phyloP scores from a whole-genome alignment of 2,329 filamentous ascomycete species.

The Trichoderma simmonsii region DNA sequence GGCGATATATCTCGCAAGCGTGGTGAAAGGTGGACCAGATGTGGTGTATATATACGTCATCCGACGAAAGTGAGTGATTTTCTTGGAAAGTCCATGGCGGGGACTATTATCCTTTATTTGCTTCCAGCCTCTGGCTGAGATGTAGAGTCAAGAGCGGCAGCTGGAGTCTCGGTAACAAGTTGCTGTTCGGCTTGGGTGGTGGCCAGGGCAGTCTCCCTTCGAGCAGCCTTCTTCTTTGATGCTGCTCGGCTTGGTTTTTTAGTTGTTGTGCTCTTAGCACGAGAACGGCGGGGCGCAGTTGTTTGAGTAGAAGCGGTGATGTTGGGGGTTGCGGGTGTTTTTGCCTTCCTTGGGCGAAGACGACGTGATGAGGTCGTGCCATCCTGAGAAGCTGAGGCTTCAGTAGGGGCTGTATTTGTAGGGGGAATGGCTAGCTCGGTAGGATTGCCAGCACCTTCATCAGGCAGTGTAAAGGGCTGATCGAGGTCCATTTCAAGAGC shows the following conservation, averaged over 20 bases:
- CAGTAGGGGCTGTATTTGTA: neutral
- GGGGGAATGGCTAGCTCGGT: neutral
- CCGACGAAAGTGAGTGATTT: neutral
- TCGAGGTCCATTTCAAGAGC: neutral
- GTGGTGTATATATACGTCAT: constrained; percentile 14
- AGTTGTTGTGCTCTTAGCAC: neutral
- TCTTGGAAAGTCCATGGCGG: neutral
- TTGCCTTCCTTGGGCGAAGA: constrained; percentile 18
- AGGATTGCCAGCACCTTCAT: neutral
- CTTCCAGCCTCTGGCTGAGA: neutral
- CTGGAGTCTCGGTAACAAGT: neutral
- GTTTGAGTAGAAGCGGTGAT: neutral
- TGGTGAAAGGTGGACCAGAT: neutral
- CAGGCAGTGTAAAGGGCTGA: neutral
- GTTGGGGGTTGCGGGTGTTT: constrained; percentile 12
- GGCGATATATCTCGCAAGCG: neutral
- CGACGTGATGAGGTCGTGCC: neutral
- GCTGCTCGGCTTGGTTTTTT: constrained; percentile 12
- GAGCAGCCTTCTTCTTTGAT: constrained; percentile 16
- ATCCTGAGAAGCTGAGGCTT: neutral
- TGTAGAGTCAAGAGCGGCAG: neutral
- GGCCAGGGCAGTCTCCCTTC: constrained; percentile 6
- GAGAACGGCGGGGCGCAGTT: neutral
- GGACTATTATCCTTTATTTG: neutral
- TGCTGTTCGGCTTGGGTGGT: neutral